These are phyloP conservation scores for Austroboletus niveus DNA, from an alignment of 1,284 basidiomycete species.

Conservation along the genomic window DNA sequence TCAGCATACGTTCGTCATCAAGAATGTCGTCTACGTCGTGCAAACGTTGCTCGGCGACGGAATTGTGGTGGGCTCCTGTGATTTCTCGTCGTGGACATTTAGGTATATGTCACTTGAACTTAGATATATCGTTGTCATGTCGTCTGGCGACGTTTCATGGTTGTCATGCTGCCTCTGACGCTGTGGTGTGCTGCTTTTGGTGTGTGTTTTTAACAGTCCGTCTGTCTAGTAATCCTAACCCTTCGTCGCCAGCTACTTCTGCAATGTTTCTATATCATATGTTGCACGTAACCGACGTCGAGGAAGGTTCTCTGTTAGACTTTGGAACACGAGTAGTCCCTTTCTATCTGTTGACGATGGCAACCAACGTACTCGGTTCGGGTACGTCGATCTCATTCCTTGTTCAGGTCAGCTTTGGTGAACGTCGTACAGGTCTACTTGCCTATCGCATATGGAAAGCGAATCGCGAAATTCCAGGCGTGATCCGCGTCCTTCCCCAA, in stretches of 20 bases:
- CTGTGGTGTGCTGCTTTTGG: constrained; percentile 21
- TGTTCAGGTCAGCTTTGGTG: background rate
- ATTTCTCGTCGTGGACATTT: background rate
- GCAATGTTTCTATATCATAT: constrained; percentile 9
- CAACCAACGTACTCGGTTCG: constrained; percentile 21
- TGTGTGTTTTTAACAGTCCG: background rate
- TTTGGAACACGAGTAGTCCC: constrained; percentile 24
- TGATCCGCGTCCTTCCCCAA: constrained; percentile 10
- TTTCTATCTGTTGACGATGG: constrained; percentile 20
- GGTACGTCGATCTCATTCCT: constrained; percentile 4
- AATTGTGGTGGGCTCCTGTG: constrained; percentile 12
- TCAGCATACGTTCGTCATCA: constrained; percentile 23
- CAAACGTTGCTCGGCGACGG: constrained; percentile 29
- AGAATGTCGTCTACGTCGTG: constrained; percentile 19
- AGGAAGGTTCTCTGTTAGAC: constrained; percentile 21
- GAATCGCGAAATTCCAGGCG: constrained; percentile 3
- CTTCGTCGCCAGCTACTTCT: constrained; percentile 10
- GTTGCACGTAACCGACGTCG: background rate
- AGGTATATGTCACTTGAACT: background rate
- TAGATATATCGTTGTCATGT: constrained; percentile 27
- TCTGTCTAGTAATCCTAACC: background rate
- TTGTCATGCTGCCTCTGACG: constrained; percentile 12
- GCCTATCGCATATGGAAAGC: constrained; percentile 23
- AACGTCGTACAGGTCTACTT: constrained; percentile 14
- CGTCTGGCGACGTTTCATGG: constrained; percentile 15